These are phyloP conservation scores for Ophiostoma perfectum DNA, from an alignment of 2,329 filamentous ascomycete species.

Conservation along the genomic window DNA sequence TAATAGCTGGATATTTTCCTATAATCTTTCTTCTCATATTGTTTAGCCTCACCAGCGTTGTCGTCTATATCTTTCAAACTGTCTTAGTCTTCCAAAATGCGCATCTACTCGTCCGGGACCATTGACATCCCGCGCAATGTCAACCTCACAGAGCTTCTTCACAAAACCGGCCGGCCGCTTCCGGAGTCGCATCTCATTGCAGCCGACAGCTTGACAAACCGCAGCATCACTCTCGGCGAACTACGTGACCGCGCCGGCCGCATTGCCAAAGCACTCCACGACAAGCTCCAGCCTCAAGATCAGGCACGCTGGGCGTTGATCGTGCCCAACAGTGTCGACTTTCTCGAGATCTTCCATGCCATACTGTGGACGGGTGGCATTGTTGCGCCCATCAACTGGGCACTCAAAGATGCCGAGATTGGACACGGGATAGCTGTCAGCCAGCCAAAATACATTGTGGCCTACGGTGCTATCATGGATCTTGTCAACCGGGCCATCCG, in stretches of 20 bases:
- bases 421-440: conserved; percentile 40
- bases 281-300: conserved; percentile 33
- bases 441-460: conserved; percentile 38
- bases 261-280: conserved; percentile 38
- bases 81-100: conserved; percentile 29
- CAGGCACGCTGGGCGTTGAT: conserved; percentile 40
- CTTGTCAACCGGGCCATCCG: conserved; percentile 34
- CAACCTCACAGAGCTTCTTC: conserved; percentile 42
- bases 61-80: background rate
- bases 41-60: background rate
- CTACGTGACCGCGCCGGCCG: conserved; percentile 39
- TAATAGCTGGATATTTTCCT: background rate
- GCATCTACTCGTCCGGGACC: conserved; percentile 32
- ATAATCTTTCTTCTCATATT: background rate
- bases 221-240: conserved; percentile 42
- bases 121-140: conserved; percentile 37
- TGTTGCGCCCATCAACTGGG: background rate
- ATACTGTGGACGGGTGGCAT: background rate
- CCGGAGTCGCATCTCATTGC: conserved; percentile 41
- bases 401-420: conserved; percentile 23
- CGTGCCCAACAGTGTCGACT: conserved; percentile 22
- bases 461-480: conserved; percentile 34
- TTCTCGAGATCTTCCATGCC: background rate
- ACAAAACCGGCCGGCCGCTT: conserved; percentile 34
- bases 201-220: conserved; percentile 40